Conservation (phyloP, 306 rosid genomes). For the Mucuna pruriens region DNA sequence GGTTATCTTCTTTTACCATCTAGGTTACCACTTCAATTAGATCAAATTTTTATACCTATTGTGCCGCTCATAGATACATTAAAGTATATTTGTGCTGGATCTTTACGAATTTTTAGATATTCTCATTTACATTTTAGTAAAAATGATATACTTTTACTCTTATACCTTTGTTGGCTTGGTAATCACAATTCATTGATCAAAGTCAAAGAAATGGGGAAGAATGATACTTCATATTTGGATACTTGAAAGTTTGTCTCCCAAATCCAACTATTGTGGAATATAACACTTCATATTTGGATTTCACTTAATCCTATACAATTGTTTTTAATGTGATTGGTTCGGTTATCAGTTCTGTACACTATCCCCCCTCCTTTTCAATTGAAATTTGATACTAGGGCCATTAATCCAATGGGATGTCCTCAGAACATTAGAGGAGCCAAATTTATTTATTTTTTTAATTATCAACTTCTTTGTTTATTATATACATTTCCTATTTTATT, state of each 20-base stretch:
- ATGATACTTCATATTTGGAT: constrained; percentile 1
- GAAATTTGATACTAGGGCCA: not conserved
- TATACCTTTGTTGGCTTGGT: not conserved
- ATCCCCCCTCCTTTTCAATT: not conserved
- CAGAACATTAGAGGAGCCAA: not conserved
- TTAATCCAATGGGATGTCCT: constrained; percentile 7
- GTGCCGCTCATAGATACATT: not conserved
- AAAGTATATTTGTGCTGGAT: not conserved
- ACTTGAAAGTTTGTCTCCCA: not conserved
- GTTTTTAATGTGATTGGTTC: constrained; percentile 9
- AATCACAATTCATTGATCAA: constrained; percentile 9
- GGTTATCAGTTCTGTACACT: not conserved
- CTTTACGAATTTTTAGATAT: not conserved
- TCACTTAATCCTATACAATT: not conserved
- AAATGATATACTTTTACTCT: not conserved
- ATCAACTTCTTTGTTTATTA: not conserved
- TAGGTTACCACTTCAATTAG: not conserved
- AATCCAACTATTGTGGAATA: constrained; percentile 10
- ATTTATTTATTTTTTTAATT: not conserved
- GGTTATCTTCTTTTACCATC: not conserved
- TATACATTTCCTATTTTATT: not conserved
- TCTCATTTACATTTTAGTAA: too few species aligned
- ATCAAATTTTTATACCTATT: not conserved
- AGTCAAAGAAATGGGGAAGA: not conserved
- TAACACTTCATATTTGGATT: not conserved